phyloP scores from a whole-genome alignment of 192 early-diverging fungal genomes.

The Mortierella antarctica region DNA sequence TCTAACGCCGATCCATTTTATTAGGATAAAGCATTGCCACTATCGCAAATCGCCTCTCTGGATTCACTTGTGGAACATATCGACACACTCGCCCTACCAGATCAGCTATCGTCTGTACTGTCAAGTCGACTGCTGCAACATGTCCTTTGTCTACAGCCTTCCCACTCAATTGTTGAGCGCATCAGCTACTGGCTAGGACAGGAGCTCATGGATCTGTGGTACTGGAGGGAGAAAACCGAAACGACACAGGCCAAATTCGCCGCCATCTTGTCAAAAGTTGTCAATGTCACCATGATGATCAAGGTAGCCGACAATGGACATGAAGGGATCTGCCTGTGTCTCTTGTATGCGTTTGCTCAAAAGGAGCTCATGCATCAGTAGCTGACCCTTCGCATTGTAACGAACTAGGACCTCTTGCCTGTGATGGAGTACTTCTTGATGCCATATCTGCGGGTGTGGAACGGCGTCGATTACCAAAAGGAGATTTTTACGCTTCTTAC shows the following conservation, averaged over 20 bases:
- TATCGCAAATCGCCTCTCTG: slow-evolving; percentile 55
- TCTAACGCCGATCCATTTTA: not conserved
- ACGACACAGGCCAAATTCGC: slow-evolving; percentile 28
- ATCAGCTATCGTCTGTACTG: slow-evolving; percentile 58
- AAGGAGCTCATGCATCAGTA: no score
- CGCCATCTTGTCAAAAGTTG: slow-evolving; percentile 48
- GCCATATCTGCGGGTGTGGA: slow-evolving; percentile 57
- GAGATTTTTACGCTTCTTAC: slow-evolving; percentile 60
- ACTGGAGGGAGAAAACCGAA: slow-evolving; percentile 55
- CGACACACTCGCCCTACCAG: slow-evolving; percentile 58
- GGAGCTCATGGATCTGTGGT: slow-evolving; percentile 59
- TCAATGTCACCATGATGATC: slow-evolving; percentile 54
- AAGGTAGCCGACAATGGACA: slow-evolving; percentile 43
- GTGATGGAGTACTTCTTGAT: slow-evolving; percentile 61
- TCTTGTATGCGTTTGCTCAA: not conserved
- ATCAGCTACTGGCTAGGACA: slow-evolving; percentile 60
- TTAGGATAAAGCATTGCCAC: slow-evolving; percentile 41
- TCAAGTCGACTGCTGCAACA: slow-evolving; percentile 63
- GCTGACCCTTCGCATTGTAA: not conserved
- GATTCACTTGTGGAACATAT: slow-evolving; percentile 57
- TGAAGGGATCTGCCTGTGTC: not conserved
- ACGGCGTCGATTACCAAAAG: slow-evolving; percentile 57
- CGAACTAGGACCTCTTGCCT: slow-evolving; percentile 55
- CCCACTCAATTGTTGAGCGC: slow-evolving; percentile 38
- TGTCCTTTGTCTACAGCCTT: slow-evolving; percentile 36